phyloP scores from a whole-genome alignment of 1,284 basidiomycete genomes.

The Ustilago curta region DNA sequence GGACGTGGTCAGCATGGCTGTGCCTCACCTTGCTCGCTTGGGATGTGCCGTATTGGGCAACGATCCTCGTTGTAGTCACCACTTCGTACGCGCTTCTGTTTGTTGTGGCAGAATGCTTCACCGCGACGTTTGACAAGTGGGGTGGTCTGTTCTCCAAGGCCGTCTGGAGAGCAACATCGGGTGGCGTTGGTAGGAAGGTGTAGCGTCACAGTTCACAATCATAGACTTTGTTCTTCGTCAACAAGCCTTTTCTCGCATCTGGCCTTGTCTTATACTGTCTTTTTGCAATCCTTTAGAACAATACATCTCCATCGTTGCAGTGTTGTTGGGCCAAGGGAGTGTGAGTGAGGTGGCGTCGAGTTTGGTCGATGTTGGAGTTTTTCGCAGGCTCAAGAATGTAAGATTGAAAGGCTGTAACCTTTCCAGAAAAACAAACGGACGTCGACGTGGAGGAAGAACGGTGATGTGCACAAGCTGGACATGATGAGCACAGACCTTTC shows the following conservation, averaged over 20 bases:
- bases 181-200: slow-evolving; percentile 51
- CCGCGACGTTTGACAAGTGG: slow-evolving; percentile 61
- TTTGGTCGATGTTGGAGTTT: background rate
- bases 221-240: background rate
- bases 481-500: slow-evolving; percentile 7
- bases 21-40: slow-evolving; percentile 47
- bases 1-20: slow-evolving; percentile 61
- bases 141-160: slow-evolving; percentile 57
- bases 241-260: slow-evolving; percentile 3
- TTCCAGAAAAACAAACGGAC: no score
- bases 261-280: background rate
- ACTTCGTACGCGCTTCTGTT: slow-evolving; percentile 53
- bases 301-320: background rate
- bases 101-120: slow-evolving; percentile 55
- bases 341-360: background rate
- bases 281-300: slow-evolving; percentile 4
- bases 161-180: slow-evolving; percentile 54
- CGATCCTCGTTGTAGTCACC: slow-evolving; percentile 55
- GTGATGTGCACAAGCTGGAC: background rate
- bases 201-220: background rate
- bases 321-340: background rate
- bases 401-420: background rate
- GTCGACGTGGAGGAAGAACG: slow-evolving; percentile 8
- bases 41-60: slow-evolving; percentile 58
- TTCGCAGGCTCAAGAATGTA: background rate